Base-by-base conservation (phyloP, 1,139 yeast species). In the Sugiyamaella pinicola region DNA sequence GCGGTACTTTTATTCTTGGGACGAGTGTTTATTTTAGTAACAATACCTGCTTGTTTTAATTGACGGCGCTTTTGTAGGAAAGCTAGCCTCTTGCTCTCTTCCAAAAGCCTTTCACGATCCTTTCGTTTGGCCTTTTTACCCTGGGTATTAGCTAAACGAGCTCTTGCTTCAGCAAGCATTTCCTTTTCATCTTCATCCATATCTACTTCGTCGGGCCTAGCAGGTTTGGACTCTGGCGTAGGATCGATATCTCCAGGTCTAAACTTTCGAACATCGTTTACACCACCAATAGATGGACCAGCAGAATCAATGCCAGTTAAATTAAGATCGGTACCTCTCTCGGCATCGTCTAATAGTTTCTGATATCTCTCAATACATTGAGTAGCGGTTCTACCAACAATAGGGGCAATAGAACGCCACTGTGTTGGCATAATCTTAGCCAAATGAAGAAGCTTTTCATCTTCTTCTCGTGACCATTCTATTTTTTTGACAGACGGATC, bases 101-200 rank as follows among this genome's bases (percentile, higher is more conserved):
- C 87, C 28, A 83, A 66, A 80, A 89, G 79, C 52, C 95, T 75
- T 64, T 93, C 99, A 53, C 99, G 76, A 2, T 87, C 89, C 66
- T 91, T 88, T 56, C 99, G 73, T 57, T 90, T 87, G 0, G 98
- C 98, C 70, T 93, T 93, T 63, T 91, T 90, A 57, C 99, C 99
- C 67, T 87, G 93, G 0, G 97, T 91, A 63, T 89, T 91, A 8
- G 96, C 89, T 59, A 93, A 73, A 61, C 99, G 79, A 1, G 97
- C 96, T 52, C 87, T 80, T 0, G 99, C 98, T 66, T 93, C 99
- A 8, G 91, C 83, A 9, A 93, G 71, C 97, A 93, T 90, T 67
- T 93, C 98, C 57, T 81, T 73, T 63, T 93, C 96, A 56, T 89
- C 96, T 52, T 90, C 97, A 56, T 84, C 91, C 76, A 89, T 74